A percentile compares a stretch with the other conserved stretches of the same genome.
Evolutionary conservation across 2,329 filamentous ascomycete species (phyloP).

Genomic region (Sphaerulina musiva): DNA sequence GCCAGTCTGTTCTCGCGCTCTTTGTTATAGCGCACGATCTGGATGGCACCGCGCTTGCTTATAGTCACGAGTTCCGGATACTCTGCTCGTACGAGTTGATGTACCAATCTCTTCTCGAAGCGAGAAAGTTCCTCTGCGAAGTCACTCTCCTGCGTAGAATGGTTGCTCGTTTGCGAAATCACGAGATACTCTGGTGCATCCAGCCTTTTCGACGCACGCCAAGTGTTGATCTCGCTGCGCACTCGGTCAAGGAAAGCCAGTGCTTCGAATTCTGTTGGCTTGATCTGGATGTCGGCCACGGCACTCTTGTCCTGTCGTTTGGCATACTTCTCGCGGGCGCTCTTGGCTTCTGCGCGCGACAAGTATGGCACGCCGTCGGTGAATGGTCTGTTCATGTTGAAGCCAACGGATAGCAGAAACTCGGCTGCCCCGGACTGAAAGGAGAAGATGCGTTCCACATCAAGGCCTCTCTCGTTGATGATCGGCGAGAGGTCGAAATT

Average conservation of each 20-base stretch:
- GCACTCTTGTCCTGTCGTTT: slow-evolving; percentile 39
- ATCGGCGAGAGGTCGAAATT: slow-evolving; percentile 58
- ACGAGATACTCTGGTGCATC: slow-evolving; percentile 30
- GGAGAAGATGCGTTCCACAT: slow-evolving; percentile 54
- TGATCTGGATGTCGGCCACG: slow-evolving; percentile 44
- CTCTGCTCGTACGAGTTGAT: slow-evolving; percentile 60
- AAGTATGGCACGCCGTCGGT: slow-evolving; percentile 55
- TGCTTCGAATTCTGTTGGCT: slow-evolving; percentile 47
- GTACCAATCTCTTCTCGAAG: slow-evolving; percentile 59
- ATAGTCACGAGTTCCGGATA: slow-evolving; percentile 46
- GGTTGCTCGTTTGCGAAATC: slow-evolving; percentile 27
- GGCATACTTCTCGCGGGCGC: slow-evolving; percentile 41
- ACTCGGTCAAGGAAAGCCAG: slow-evolving; percentile 47
- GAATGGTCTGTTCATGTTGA: slow-evolving; percentile 53
- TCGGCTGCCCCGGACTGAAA: slow-evolving; percentile 54
- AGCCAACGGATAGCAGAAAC: slow-evolving; percentile 55
- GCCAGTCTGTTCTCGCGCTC: slow-evolving; percentile 40
- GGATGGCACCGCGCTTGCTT: slow-evolving; percentile 39
- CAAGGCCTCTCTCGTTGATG: slow-evolving; percentile 45
- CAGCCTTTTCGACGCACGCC: slow-evolving; percentile 36
- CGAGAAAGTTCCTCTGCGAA: slow-evolving; percentile 41
- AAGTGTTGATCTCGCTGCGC: slow-evolving; percentile 42
- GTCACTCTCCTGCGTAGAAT: slow-evolving; percentile 18
- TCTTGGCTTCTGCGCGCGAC: slow-evolving; percentile 52
- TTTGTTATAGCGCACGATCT: slow-evolving; percentile 39